phyloP scores from a whole-genome alignment of 208 protist genomes.

The Crithidia acanthocephali region DNA sequence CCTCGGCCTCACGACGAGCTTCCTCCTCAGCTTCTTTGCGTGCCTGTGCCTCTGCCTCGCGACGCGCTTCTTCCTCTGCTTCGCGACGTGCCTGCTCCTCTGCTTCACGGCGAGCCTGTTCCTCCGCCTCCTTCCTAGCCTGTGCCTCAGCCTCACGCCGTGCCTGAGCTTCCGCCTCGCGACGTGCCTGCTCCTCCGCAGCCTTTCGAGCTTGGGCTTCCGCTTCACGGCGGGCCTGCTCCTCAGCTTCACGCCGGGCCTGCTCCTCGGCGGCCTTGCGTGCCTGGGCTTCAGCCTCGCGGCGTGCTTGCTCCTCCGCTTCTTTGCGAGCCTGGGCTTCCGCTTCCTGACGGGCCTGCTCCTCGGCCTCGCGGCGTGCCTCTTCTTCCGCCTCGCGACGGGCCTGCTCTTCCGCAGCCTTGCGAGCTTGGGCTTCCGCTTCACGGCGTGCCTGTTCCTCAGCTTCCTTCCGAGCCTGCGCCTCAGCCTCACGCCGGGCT shows the following conservation, averaged over 20 bases:
- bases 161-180: constrained; percentile 55
- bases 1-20: constrained; percentile 17
- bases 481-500: constrained; percentile 20
- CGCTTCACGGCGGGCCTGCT: constrained; percentile 83
- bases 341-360: constrained; percentile 30
- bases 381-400: constrained; percentile 33
- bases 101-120: constrained; percentile 40
- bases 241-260: constrained; percentile 41
- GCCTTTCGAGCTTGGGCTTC: constrained; percentile 46
- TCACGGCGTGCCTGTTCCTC: constrained; percentile 36
- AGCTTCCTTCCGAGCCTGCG: constrained; percentile 9
- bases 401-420: constrained; percentile 61
- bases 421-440: constrained; percentile 65
- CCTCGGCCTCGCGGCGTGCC: constrained; percentile 20
- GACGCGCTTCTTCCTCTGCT: constrained; percentile 32
- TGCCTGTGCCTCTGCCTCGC: constrained; percentile 30
- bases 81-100: constrained; percentile 36
- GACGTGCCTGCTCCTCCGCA: constrained; percentile 72
- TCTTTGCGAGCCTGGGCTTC: constrained; percentile 28
- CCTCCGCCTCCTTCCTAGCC: constrained; percentile 32
- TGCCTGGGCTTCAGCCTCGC: constrained; percentile 56
- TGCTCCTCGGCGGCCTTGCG: constrained; percentile 37
- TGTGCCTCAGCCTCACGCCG: constrained; percentile 30
- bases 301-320: constrained; percentile 39
- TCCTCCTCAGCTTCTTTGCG: constrained; percentile 35